phyloP scores from a whole-genome alignment of 257 asterid genomes.

The Parsonsia alboflavescens region DNA sequence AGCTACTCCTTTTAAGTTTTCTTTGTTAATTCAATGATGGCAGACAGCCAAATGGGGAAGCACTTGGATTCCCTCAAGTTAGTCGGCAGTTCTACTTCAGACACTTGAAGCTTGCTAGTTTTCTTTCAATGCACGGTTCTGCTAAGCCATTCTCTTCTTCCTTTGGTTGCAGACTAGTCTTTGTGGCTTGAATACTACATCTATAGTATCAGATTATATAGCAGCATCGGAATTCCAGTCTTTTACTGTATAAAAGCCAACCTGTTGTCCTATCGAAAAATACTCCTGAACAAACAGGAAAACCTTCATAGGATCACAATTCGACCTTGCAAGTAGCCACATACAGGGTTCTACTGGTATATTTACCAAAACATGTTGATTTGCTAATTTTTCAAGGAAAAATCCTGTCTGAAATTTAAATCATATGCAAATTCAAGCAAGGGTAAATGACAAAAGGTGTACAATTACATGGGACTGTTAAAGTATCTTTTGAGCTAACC shows the following conservation, averaged over 20 bases:
- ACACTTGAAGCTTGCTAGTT: background rate
- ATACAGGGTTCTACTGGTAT: background rate
- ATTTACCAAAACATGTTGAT: background rate
- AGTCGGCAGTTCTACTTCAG: background rate
- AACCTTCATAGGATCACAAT: background rate
- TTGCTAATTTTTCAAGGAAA: background rate
- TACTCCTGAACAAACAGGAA: background rate
- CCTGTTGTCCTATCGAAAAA: background rate
- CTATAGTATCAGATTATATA: background rate
- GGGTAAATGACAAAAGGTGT: background rate
- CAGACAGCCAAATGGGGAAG: background rate
- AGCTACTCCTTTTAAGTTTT: background rate
- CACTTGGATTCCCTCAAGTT: background rate
- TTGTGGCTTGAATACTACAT: too few species aligned
- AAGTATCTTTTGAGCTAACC: background rate
- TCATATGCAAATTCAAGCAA: background rate
- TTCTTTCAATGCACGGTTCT: background rate
- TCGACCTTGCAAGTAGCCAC: background rate
- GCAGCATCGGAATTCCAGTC: background rate
- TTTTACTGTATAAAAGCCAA: background rate
- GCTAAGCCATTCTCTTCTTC: background rate
- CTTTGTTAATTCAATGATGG: background rate
- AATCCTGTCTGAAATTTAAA: background rate
- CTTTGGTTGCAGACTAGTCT: background rate
- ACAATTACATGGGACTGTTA: background rate